A percentile compares a stretch with the other conserved stretches of the same genome.
Evolutionary conservation across 139 green algal species (phyloP).

Genomic region (Marvania coccoides): DNA sequence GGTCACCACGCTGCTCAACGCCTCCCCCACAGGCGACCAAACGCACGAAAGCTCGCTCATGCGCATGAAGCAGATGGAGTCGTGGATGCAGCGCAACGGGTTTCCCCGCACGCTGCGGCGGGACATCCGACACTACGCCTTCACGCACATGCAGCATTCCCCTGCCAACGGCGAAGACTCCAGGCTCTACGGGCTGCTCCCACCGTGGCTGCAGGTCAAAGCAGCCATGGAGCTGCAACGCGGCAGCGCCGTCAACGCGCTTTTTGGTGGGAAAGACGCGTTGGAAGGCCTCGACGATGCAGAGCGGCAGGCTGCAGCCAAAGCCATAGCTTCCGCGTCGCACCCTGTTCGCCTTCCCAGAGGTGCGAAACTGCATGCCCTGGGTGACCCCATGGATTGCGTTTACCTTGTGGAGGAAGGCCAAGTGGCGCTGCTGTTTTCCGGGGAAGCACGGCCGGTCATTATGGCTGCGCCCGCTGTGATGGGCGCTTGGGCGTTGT

Average conservation of each 20-base stretch:
- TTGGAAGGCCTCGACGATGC: background rate
- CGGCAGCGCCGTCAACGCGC: background rate
- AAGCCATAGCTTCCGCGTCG: background rate
- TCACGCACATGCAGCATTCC: background rate
- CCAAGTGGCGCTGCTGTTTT: background rate
- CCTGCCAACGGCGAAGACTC: background rate
- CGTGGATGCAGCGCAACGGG: background rate
- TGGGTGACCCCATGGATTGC: background rate
- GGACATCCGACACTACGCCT: constrained; percentile 7
- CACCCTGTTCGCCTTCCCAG: background rate
- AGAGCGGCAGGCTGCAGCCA: background rate
- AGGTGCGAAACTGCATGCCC: background rate
- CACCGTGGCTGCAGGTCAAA: background rate
- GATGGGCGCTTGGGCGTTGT: background rate
- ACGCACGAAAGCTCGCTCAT: background rate
- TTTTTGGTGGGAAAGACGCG: background rate
- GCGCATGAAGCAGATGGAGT: background rate
- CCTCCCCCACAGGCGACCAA: background rate
- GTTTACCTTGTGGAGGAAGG: constrained; percentile 1
- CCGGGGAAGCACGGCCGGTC: background rate
- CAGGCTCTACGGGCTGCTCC: background rate
- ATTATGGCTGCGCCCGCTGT: background rate
- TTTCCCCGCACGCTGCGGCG: background rate
- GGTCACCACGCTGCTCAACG: background rate
- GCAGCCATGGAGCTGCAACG: background rate